A percentile compares a stretch with the other conserved stretches of the same genome.
Evolutionary conservation across 257 asterid genomes (phyloP).

Genomic region (Prunella vulgaris): DNA sequence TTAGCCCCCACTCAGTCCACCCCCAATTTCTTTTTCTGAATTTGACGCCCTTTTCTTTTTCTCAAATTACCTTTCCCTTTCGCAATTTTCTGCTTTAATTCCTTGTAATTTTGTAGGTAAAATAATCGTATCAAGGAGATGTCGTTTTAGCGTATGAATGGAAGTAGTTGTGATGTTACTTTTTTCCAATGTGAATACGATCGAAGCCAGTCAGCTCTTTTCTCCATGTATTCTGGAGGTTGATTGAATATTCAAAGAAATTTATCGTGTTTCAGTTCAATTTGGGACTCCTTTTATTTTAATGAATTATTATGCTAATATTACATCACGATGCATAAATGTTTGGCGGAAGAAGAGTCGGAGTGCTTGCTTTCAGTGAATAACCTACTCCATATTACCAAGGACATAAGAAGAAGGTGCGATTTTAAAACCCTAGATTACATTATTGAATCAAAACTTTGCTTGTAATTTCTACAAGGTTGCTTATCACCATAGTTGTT

Average conservation of each 20-base stretch:
- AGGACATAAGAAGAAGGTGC: background rate
- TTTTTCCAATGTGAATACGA: constrained; percentile 20
- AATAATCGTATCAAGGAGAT: background rate
- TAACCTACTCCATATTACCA: no score
- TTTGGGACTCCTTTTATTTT: background rate
- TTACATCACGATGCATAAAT: background rate
- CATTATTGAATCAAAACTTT: background rate
- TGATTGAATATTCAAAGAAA: background rate
- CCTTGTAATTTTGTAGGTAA: background rate
- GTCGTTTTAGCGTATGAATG: constrained; percentile 13
- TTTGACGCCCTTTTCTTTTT: constrained; percentile 1
- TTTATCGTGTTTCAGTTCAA: background rate
- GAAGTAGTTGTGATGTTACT: constrained; percentile 27
- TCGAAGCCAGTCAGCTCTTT: background rate
- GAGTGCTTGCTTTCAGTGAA: background rate
- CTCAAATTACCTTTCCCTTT: background rate
- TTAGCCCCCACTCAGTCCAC: constrained; percentile 32
- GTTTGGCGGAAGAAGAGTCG: background rate
- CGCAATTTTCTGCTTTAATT: background rate
- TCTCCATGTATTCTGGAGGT: constrained; percentile 19
- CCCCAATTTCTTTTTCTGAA: constrained; percentile 12
- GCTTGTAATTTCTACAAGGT: background rate
- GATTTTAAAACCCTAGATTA: background rate
- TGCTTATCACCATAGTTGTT: background rate
- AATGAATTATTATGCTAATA: background rate